These are phyloP conservation scores for Solanum tacnaense DNA, from an alignment of 257 asterid species.

Conservation along the genomic window DNA sequence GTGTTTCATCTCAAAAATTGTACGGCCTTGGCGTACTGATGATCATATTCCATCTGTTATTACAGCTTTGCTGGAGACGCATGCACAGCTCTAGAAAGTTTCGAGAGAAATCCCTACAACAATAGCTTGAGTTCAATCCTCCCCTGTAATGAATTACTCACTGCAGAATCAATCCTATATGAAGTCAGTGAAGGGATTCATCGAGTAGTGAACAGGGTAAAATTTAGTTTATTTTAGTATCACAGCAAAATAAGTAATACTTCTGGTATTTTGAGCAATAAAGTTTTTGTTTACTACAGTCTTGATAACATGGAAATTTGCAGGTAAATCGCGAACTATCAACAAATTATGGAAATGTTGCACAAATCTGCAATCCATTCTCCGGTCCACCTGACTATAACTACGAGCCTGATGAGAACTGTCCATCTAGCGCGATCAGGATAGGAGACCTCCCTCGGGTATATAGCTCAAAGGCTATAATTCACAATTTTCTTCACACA, in stretches of 20 bases:
- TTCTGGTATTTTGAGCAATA: background rate
- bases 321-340: slow-evolving; percentile 73
- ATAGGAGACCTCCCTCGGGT: slow-evolving; percentile 68
- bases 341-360: slow-evolving; percentile 33
- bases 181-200: slow-evolving; percentile 51
- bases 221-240: background rate
- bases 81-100: slow-evolving; percentile 62
- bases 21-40: background rate
- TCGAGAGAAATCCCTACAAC: slow-evolving; percentile 64
- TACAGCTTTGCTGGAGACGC: slow-evolving; percentile 70
- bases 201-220: slow-evolving; percentile 45
- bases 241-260: background rate
- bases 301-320: background rate
- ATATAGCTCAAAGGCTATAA: background rate
- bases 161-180: slow-evolving; percentile 38
- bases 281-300: background rate
- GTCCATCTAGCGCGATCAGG: slow-evolving; percentile 34
- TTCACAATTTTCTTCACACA: background rate
- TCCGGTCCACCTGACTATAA: slow-evolving; percentile 55
- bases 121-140: slow-evolving; percentile 74
- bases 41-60: background rate
- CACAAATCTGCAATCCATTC: slow-evolving; percentile 87
- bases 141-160: slow-evolving; percentile 63
- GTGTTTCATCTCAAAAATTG: background rate
- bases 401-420: slow-evolving; percentile 38